A percentile compares a stretch with the other conserved stretches of the same genome.
Conservation (phyloP, 306 rosid genomes). For the Castanea mollissima region DNA sequence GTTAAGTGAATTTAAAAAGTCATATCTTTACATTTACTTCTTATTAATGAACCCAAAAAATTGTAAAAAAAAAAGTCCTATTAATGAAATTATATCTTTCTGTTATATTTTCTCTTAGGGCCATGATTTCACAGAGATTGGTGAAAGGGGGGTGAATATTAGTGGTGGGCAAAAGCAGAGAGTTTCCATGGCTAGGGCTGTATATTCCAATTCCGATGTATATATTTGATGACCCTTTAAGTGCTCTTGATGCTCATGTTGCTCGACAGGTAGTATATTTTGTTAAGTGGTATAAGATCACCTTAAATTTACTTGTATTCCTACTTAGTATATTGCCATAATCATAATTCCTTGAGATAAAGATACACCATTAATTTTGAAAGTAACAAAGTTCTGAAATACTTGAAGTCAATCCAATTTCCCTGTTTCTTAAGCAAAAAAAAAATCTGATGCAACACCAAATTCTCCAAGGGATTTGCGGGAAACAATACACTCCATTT, state of each 20-base stretch:
- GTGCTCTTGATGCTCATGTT: conserved; percentile 92
- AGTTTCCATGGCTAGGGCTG: conserved; percentile 88
- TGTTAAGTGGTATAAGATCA: conserved; percentile 17
- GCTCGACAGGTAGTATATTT: conserved; percentile 61
- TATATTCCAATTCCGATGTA: conserved; percentile 78
- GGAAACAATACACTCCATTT: too few relatives aligned
- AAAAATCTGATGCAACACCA: not conserved
- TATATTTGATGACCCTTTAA: conserved; percentile 92
- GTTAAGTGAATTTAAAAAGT: conserved; percentile 47
- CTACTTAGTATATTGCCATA: not conserved
- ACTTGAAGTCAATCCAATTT: not conserved
- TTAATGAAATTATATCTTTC: not conserved
- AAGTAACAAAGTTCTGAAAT: not conserved
- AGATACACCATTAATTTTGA: not conserved
- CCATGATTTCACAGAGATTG: conserved; percentile 82
- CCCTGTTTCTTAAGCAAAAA: not conserved
- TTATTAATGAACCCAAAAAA: not conserved
- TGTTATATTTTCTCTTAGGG: conserved; percentile 43
- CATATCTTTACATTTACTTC: conserved; percentile 14
- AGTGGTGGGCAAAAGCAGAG: conserved; percentile 98
- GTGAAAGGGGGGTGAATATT: conserved; percentile 91
- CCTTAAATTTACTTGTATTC: not conserved
- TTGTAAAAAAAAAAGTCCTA: not conserved
- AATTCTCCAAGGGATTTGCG: too few relatives aligned
- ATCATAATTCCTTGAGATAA: not conserved